These are phyloP conservation scores for Sphagnurus paluster DNA, from an alignment of 1,284 basidiomycete species.

Conservation along the genomic window DNA sequence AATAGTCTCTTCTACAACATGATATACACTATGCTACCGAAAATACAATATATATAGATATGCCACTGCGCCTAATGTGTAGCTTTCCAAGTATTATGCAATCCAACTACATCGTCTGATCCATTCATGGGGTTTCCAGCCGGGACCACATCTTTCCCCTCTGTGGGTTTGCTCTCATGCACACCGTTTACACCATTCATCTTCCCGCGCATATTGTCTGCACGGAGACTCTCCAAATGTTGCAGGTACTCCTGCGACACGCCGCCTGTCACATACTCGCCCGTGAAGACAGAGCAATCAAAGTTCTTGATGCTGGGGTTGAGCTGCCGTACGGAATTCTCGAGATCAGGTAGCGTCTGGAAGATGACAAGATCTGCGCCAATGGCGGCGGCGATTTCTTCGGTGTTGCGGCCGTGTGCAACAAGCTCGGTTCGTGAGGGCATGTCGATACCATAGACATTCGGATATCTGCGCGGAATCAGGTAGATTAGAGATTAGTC, in stretches of 20 bases:
- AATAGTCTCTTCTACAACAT: background rate
- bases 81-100: conserved; percentile 69
- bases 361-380: conserved; percentile 98
- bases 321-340: conserved; percentile 86
- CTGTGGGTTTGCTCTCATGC: conserved; percentile 34
- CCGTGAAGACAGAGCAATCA: conserved; percentile 98
- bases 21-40: conserved; percentile 10
- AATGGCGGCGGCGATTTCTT: conserved; percentile 81
- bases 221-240: conserved; percentile 76
- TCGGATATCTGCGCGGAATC: conserved; percentile 63
- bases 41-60: conserved; percentile 13
- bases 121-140: conserved; percentile 40
- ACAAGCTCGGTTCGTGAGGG: conserved; percentile 94
- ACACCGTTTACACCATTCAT: conserved; percentile 32
- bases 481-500: background rate
- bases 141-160: conserved; percentile 24
- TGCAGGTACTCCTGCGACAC: conserved; percentile 86
- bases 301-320: conserved; percentile 82
- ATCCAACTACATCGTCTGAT: conserved; percentile 72
- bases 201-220: conserved; percentile 83
- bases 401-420: conserved; percentile 78
- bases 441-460: conserved; percentile 99
- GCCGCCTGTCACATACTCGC: conserved; percentile 96
- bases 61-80: conserved; percentile 13
- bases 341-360: conserved; percentile 91